Conservation (phyloP, 768 basidiomycete genomes). For the Mycena venus region DNA sequence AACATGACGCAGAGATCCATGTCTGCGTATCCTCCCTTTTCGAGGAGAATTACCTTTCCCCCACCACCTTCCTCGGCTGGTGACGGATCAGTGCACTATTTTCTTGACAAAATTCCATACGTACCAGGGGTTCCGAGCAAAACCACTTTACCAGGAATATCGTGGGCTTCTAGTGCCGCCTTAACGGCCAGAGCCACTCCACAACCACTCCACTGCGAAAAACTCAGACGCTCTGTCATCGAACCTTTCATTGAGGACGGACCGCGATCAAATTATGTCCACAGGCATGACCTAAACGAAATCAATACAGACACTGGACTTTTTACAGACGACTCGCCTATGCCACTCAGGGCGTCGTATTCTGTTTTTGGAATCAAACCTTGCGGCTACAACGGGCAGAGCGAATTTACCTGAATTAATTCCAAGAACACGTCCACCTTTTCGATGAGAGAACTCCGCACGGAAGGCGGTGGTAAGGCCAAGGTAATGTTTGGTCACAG, state of each 20-base stretch:
- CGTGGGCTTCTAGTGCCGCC: slow-evolving; percentile 72
- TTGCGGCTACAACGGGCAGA: too few species aligned
- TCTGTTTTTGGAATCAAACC: slow-evolving; percentile 19
- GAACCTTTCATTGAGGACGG: neutral
- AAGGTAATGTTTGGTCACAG: slow-evolving; percentile 78
- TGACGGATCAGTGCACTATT: slow-evolving; percentile 21
- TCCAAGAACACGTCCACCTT: slow-evolving; percentile 75
- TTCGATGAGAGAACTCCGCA: slow-evolving; percentile 74
- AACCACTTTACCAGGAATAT: slow-evolving; percentile 76
- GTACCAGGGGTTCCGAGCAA: slow-evolving; percentile 84
- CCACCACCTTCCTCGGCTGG: slow-evolving; percentile 84
- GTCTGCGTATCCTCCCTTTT: slow-evolving; percentile 75
- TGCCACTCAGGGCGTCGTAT: slow-evolving; percentile 65
- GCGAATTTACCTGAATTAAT: slow-evolving; percentile 74
- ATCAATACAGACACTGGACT: slow-evolving; percentile 41
- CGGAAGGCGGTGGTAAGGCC: slow-evolving; percentile 83
- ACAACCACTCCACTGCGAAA: slow-evolving; percentile 63
- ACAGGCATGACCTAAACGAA: slow-evolving; percentile 76
- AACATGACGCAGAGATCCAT: slow-evolving; percentile 90
- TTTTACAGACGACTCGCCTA: slow-evolving; percentile 46
- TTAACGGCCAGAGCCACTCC: slow-evolving; percentile 82
- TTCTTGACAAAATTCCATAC: slow-evolving; percentile 13
- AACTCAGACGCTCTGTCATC: neutral
- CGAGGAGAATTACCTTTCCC: slow-evolving; percentile 81
- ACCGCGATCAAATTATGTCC: slow-evolving; percentile 87